Base-by-base conservation (phyloP, 805 yeast genomes). In the Metschnikowia baotianmanensis region DNA sequence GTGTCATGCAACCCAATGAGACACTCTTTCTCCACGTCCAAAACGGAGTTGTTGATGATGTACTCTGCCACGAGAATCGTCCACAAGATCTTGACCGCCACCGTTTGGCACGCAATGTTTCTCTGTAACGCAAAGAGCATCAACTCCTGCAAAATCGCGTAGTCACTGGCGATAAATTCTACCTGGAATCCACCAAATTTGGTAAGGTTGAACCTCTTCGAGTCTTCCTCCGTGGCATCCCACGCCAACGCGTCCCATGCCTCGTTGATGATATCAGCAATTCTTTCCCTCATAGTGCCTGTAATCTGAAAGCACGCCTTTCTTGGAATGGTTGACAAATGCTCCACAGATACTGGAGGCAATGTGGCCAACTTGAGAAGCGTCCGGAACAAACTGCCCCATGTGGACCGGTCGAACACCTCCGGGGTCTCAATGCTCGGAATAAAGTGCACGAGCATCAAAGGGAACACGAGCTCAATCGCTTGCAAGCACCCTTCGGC, bases 161-260 rank as follows among this genome's bases (percentile, higher is more conserved):
- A 77, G 43, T 80, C 83, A 29, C 63, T 63, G 46, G 67, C 67
- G 25, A 82, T 71, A 45, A 86, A 77, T 51, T 76, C 79, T 24
- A 74, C 78, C 59, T 88, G 96, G 51, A 73, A 79, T 0, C 90
- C 89, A 29, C 90, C 86, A 47, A 80, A 76, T 49, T 69, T 69
- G 30, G 67, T 69, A 32, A 86, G 57, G 36, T 80, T 82, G 62
- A 83, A 86, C 46, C 86, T 63, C 3, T 56, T 61, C 21, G 65
- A 55, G 48, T 80, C 84, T 22, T 76, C 81, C 15, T 72, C 71
- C 18, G 74, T 59, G 3, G 80, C 72, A 10, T 76, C 77, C 78
- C 81, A 74, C 15, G 88, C 93, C 36, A 88, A 67, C 10, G 74
- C 65, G 46, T 81, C 82, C 96, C 96, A 88, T n/a, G 78, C 71